Evolutionary conservation across 257 asterid species (phyloP).

Genomic region (Solanum phureja): DNA sequence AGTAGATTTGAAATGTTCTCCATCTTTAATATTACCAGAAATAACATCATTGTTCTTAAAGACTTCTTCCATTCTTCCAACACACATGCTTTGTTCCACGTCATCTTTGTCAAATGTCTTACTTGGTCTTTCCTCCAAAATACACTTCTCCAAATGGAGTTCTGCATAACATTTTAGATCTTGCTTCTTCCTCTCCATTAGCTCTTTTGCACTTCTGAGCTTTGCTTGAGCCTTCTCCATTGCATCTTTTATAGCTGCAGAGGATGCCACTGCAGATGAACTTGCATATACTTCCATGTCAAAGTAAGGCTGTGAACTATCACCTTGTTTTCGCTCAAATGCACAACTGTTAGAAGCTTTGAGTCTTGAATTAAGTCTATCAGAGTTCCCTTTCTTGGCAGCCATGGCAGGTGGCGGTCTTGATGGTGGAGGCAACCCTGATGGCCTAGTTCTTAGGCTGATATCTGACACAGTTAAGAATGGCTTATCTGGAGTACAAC

Average conservation of each 20-base stretch:
- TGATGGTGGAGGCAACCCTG: conserved; percentile 82
- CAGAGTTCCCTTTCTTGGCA: conserved; percentile 23
- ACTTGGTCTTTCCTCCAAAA: conserved; percentile 22
- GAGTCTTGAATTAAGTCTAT: conserved; percentile 18
- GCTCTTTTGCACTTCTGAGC: conserved; percentile 25
- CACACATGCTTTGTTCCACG: conserved; percentile 7
- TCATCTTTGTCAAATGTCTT: conserved; percentile 23
- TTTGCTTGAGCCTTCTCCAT: conserved; percentile 29
- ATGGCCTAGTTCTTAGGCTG: conserved; percentile 77
- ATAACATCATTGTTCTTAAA: conserved; percentile 7
- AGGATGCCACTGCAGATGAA: conserved; percentile 24
- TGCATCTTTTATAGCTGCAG: conserved; percentile 18
- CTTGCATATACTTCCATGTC: conserved; percentile 49
- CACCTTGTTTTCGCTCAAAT: conserved; percentile 30
- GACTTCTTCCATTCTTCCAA: conserved; percentile 19
- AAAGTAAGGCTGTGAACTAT: conserved; percentile 26
- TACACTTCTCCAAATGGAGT: conserved; percentile 12
- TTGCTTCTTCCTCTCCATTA: conserved; percentile 17
- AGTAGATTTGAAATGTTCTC: conserved; percentile 4
- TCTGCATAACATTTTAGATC: conserved; percentile 7
- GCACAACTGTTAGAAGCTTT: conserved; percentile 31
- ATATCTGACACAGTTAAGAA: conserved; percentile 61
- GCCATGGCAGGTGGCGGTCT: conserved; percentile 76
- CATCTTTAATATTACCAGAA: conserved; percentile 19
- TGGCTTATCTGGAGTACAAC: conserved; percentile 31